Evolutionary conservation across 1,139 yeast species (phyloP).

Genomic region (Suhomyces atakaporum): DNA sequence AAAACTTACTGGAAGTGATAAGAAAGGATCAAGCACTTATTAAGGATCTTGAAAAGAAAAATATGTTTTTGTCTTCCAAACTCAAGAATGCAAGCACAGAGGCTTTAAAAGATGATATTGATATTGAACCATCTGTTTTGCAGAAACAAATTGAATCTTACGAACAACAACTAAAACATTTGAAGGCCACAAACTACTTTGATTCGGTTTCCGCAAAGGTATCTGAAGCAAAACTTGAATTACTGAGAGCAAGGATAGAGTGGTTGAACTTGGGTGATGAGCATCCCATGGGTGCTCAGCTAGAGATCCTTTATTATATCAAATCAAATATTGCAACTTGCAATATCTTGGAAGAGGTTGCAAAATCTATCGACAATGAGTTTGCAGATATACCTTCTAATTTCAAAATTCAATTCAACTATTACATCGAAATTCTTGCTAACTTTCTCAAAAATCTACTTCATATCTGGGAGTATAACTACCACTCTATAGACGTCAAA

Average conservation of each 20-base stretch:
- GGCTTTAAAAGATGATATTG: background rate
- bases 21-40: constrained; percentile 29
- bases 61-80: constrained; percentile 27
- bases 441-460: constrained; percentile 1
- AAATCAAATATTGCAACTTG: constrained; percentile 3
- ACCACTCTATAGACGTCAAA: background rate
- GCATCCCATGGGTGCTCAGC: background rate
- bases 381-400: background rate
- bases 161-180: constrained; percentile 19
- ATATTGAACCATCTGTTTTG: constrained; percentile 1
- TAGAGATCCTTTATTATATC: constrained; percentile 8
- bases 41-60: constrained; percentile 33
- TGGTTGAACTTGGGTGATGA: background rate
- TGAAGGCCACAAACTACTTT: constrained; percentile 15
- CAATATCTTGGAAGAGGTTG: background rate
- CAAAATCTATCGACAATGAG: background rate
- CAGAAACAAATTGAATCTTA: constrained; percentile 19
- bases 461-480: constrained; percentile 6
- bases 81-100: constrained; percentile 4
- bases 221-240: constrained; percentile 12
- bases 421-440: background rate
- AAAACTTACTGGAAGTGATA: constrained; percentile 29
- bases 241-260: constrained; percentile 1
- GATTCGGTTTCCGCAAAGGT: constrained; percentile 14
- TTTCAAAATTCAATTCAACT: background rate